Conservation (phyloP, 2,329 filamentous ascomycete genomes). For the Aspergillus sp. region DNA sequence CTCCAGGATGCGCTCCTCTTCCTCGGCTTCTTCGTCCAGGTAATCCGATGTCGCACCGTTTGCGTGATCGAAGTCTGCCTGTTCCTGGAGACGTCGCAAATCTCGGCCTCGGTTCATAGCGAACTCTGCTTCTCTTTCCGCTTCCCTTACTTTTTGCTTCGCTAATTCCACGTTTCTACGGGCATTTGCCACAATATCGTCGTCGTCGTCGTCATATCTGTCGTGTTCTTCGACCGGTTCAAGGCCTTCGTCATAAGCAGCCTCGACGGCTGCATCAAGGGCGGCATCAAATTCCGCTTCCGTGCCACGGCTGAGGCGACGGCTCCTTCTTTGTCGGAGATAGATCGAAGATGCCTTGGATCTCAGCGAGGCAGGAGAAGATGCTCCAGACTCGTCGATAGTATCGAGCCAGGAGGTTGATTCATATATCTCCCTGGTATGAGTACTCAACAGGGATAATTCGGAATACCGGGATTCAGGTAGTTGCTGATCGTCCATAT, state of each 20-base stretch:
- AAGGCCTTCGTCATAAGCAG: conserved; percentile 88
- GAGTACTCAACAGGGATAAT: conserved; percentile 19
- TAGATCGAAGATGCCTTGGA: conserved; percentile 72
- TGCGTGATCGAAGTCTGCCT: conserved; percentile 18
- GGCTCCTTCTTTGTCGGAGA: conserved; percentile 66
- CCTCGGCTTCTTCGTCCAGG: conserved; percentile 64
- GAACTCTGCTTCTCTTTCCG: conserved; percentile 66
- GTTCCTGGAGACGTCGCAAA: conserved; percentile 43
- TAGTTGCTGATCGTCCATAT: conserved; percentile 1
- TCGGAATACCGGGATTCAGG: conserved; percentile 12
- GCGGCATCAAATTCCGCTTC: conserved; percentile 93
- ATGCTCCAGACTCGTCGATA: conserved; percentile 84
- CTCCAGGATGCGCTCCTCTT: conserved; percentile 73
- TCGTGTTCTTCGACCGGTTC: conserved; percentile 58
- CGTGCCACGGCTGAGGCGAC: conserved; percentile 66
- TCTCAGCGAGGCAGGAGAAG: conserved; percentile 74
- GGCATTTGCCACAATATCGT: conserved; percentile 47
- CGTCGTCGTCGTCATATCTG: conserved; percentile 25
- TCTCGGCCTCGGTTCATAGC: conserved; percentile 61
- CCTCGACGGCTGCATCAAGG: conserved; percentile 90
- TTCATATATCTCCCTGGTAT: conserved; percentile 62
- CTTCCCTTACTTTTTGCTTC: conserved; percentile 71
- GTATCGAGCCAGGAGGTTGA: conserved; percentile 93
- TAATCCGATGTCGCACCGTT: conserved; percentile 42
- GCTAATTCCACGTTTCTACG: conserved; percentile 69